Conservation (phyloP, 2,329 filamentous ascomycete genomes). For the Fusarium tricinctum region DNA sequence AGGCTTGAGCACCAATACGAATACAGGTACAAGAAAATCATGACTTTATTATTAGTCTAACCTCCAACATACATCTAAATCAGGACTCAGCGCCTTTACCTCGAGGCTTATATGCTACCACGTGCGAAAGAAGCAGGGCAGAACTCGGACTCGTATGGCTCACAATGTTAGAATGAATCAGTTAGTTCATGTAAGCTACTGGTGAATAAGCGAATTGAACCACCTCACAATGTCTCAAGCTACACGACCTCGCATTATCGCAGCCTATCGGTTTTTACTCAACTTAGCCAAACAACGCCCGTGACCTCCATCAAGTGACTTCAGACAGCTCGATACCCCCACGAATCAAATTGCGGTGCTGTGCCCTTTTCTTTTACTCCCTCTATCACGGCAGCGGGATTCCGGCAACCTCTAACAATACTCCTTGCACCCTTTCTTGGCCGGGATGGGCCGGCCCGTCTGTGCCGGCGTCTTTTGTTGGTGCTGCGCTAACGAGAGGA, state of each 20-base stretch:
- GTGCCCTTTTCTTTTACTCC: constrained; percentile 17
- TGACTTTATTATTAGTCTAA: neutral
- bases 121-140: constrained; percentile 17
- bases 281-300: constrained; percentile 29
- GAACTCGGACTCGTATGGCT: constrained; percentile 4
- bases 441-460: constrained; percentile 44
- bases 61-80: constrained; percentile 1
- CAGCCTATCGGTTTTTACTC: constrained; percentile 5
- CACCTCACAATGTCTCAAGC: constrained; percentile 15
- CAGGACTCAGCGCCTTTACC: constrained; percentile 13
- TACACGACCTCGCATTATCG: constrained; percentile 27
- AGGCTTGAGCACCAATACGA: constrained; percentile 1
- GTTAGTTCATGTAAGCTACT: neutral
- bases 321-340: neutral
- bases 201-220: neutral
- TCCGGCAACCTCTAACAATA: constrained; percentile 7
- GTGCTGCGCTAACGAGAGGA: constrained; percentile 1
- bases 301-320: constrained; percentile 42
- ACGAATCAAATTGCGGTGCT: constrained; percentile 34
- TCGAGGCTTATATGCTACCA: constrained; percentile 19
- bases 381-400: constrained; percentile 11
- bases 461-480: constrained; percentile 19
- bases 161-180: neutral
- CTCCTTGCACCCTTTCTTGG: constrained; percentile 15
- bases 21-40: neutral